Base-by-base conservation (phyloP, 2,329 filamentous ascomycete species). In the Curvularia eragrostidis region DNA sequence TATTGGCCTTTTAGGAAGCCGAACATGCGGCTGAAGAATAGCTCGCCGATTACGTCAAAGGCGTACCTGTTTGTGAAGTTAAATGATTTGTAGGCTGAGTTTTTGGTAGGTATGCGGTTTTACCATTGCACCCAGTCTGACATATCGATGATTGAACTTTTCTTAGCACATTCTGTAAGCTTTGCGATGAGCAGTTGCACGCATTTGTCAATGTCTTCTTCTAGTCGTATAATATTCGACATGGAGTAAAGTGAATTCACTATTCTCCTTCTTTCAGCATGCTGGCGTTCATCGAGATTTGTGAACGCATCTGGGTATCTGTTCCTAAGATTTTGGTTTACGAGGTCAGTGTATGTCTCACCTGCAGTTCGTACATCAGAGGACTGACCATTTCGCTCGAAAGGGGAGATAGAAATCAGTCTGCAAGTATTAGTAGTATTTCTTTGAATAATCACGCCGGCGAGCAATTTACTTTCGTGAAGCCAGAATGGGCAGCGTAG, bases 21-120 rank as follows among this genome's bases (percentile, higher is more conserved):
- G 24, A 61, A 61, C 30, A 47, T 48, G 18, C 43, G 21, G 15
- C 59, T 54, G 21, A 62, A 62, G 38, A 59, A 62, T 1, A 62
- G 42, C 5, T 56, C 30, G 7, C 59, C 59, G 15, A 59, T 46
- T 1, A 56, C 44, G 10, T 61, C 58, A 44, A 58, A 61, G 0
- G 58, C 44, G 18, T 58, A 61, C 58, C 58, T 58, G 2, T n/a
- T 13, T 28, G 19, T 4, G 12, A 1, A 4, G 21, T 52, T 1
- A 18, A 2, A 23, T 5, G 12, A 9, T n/a, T n/a, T n/a, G n/a
- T n/a, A 28, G n/a, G 5, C 3, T 3, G 7, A 7, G 3, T 5
- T 19, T 10, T 2, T 12, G 23, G 13, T 7, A n/a, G 8, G 13
- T 13, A 4, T 1, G 10, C 2, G n/a, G 2, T 13, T 19, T 18